A percentile compares a stretch with the other conserved stretches of the same genome.
phyloP scores from a whole-genome alignment of 768 basidiomycete species.

The Rhodocollybia butyracea region DNA sequence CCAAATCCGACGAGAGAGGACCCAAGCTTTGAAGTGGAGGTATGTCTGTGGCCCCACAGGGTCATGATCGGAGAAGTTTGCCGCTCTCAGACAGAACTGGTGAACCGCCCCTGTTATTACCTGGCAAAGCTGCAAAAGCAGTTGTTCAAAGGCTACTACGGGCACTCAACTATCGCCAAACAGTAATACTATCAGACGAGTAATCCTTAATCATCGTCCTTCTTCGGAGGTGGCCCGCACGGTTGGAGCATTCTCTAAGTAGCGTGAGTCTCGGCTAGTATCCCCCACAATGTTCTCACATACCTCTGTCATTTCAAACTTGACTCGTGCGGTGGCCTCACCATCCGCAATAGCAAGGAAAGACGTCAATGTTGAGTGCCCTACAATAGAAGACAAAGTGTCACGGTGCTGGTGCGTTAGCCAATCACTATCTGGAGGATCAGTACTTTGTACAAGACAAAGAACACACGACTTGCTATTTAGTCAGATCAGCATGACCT shows the following conservation, averaged over 20 bases:
- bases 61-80: too few species aligned
- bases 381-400: conserved; percentile 88
- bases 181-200: too few species aligned
- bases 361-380: conserved; percentile 81
- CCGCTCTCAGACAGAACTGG: too few species aligned
- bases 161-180: too few species aligned
- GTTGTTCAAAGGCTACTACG: too few species aligned
- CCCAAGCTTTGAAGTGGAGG: too few species aligned
- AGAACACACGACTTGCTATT: conserved; percentile 64
- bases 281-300: conserved; percentile 9
- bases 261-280: conserved; percentile 45
- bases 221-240: conserved; percentile 87
- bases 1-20: too few species aligned
- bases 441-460: neutral
- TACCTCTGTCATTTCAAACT: conserved; percentile 97
- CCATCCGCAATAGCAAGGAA: conserved; percentile 94
- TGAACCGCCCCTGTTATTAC: too few species aligned
- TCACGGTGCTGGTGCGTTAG: conserved; percentile 96
- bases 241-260: conserved; percentile 88
- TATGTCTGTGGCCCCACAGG: too few species aligned
- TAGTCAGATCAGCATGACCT: conserved; percentile 96
- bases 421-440: conserved; percentile 74
- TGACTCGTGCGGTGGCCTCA: conserved; percentile 83
- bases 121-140: too few species aligned
- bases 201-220: conserved; percentile 86